Percentiles rank a stretch among this genome's conserved stretches.
Evolutionary conservation across 2,329 filamentous ascomycete species (phyloP).

Genomic region (Calcarisporium arbuscula): DNA sequence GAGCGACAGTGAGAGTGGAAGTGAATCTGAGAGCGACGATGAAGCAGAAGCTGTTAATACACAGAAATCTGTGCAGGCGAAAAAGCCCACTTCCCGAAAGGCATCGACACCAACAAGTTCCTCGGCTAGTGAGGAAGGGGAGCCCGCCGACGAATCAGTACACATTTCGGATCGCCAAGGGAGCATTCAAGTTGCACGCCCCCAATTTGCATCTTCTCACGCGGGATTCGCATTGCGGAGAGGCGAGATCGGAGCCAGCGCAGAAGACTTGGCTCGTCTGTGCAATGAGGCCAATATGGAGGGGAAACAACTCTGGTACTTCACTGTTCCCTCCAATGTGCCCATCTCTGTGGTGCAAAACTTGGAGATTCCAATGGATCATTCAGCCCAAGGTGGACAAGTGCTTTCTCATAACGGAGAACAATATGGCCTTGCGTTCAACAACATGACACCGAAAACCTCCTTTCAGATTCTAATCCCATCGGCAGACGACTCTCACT

Average conservation of each 20-base stretch:
- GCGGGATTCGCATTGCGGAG: constrained; percentile 50
- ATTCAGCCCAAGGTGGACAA: constrained; percentile 43
- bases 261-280: constrained; percentile 44
- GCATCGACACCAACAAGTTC: constrained; percentile 1
- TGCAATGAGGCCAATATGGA: constrained; percentile 53
- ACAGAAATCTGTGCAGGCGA: background rate
- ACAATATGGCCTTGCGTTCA: constrained; percentile 54
- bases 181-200: constrained; percentile 30
- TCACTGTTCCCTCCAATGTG: constrained; percentile 64
- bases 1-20: constrained; percentile 19
- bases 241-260: constrained; percentile 28
- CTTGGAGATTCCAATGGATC: constrained; percentile 54
- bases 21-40: constrained; percentile 11
- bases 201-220: constrained; percentile 38
- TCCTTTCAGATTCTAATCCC: constrained; percentile 57
- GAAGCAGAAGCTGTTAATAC: constrained; percentile 14
- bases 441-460: constrained; percentile 41
- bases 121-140: constrained; percentile 18
- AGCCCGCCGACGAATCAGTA: constrained; percentile 32
- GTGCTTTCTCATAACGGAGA: constrained; percentile 58
- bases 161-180: constrained; percentile 27
- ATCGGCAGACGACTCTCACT: constrained; percentile 46
- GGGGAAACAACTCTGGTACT: constrained; percentile 76
- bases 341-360: constrained; percentile 62
- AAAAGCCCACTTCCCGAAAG: background rate